Conservation (phyloP, 2,329 filamentous ascomycete species). For the Aspergillus thermomutatus region DNA sequence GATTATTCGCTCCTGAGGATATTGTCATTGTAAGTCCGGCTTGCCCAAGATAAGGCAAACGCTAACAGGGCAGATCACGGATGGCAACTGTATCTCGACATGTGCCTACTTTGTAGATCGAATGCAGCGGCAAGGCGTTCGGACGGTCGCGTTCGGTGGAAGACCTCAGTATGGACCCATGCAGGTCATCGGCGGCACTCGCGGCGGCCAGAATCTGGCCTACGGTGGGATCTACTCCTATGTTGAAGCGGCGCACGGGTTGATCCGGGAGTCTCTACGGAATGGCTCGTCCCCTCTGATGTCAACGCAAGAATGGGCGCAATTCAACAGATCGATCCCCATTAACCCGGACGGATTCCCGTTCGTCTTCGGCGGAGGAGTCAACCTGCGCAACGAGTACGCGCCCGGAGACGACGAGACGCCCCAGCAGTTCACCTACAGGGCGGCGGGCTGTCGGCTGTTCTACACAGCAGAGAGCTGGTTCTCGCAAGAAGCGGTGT, state of each 20-base stretch:
- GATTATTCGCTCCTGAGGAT: conserved; percentile 31
- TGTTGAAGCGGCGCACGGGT: conserved; percentile 14
- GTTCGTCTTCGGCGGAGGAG: conserved; percentile 9
- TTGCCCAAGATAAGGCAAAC: neutral
- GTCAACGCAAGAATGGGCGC: neutral
- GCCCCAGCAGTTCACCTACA: conserved; percentile 59
- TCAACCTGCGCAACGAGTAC: conserved; percentile 47
- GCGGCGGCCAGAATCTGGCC: conserved; percentile 45
- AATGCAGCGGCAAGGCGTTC: conserved; percentile 53
- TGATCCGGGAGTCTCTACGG: conserved; percentile 11
- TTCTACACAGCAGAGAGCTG: conserved; percentile 55
- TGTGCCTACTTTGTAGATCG: conserved; percentile 58
- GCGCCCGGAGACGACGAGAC: conserved; percentile 42
- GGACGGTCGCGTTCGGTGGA: conserved; percentile 59
- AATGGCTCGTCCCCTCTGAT: conserved; percentile 8
- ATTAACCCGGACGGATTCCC: conserved; percentile 17
- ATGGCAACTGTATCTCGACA: conserved; percentile 59
- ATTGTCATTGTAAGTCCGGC: conserved; percentile 27
- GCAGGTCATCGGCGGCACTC: conserved; percentile 64
- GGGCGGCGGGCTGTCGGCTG: conserved; percentile 59
- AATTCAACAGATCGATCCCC: conserved; percentile 4
- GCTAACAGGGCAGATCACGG: conserved; percentile 40
- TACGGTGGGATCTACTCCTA: conserved; percentile 26
- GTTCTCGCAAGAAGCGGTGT: neutral
- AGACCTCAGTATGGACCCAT: conserved; percentile 54